phyloP scores from a whole-genome alignment of 768 basidiomycete species.

The Mycena amicta region DNA sequence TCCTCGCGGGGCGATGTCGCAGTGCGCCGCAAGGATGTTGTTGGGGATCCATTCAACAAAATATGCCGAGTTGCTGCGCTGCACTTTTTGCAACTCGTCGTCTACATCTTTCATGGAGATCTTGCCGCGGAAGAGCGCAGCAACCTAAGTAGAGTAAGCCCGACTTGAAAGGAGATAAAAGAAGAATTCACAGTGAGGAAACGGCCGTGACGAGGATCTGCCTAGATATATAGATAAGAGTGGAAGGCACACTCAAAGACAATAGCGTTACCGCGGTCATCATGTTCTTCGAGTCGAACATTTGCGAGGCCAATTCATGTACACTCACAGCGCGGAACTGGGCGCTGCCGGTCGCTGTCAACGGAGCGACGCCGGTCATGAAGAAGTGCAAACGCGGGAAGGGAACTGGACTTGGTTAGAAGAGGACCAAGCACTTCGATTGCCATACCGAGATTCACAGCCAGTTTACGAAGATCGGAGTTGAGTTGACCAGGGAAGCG shows the following conservation, averaged over 20 bases:
- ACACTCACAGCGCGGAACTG: constrained; percentile 97
- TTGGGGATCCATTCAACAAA: constrained; percentile 99
- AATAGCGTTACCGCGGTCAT: constrained; percentile 91
- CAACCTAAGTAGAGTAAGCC: constrained; percentile 30
- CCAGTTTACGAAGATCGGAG: constrained; percentile 96
- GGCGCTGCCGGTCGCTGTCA: constrained; percentile 91
- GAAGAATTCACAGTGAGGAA: constrained; percentile 83
- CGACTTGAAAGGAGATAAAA: neutral
- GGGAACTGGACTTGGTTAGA: constrained; percentile 60
- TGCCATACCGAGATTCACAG: constrained; percentile 93
- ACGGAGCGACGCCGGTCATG: constrained; percentile 94
- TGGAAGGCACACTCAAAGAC: neutral
- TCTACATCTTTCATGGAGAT: constrained; percentile 99
- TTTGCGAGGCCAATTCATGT: constrained; percentile 96
- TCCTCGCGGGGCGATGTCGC: constrained; percentile 95
- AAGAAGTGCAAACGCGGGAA: constrained; percentile 99
- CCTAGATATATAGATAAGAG: constrained; percentile 25
- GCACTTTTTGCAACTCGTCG: constrained; percentile 97
- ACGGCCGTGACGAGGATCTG: constrained; percentile 93
- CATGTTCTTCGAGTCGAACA: constrained; percentile 99
- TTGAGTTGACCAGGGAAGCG: constrained; percentile 99
- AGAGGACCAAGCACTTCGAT: neutral
- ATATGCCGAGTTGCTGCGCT: constrained; percentile 96
- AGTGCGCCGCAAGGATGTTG: constrained; percentile 97
- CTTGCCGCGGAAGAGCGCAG: constrained; percentile 97